A percentile compares a stretch with the other conserved stretches of the same genome.
Evolutionary conservation across 306 rosid species (phyloP).

Genomic region (Begonia loranthoides): DNA sequence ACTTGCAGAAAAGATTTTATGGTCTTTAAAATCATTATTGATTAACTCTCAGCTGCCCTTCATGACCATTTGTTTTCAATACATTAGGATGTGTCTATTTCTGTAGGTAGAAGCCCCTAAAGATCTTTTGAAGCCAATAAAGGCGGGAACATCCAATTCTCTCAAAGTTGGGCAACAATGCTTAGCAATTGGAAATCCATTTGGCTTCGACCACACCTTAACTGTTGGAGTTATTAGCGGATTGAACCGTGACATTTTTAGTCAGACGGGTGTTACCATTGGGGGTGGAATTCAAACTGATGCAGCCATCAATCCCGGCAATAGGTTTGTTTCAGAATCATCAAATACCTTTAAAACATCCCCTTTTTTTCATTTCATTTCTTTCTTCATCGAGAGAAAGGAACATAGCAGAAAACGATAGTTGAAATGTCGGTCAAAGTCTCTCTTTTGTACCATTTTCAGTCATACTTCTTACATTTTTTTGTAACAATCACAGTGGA

Average conservation of each 20-base stretch:
- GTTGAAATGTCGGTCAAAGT: background rate
- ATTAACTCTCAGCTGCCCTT: background rate
- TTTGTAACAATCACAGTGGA: constrained; percentile 44
- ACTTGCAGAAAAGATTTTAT: no score
- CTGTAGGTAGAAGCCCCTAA: constrained; percentile 72
- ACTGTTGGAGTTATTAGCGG: constrained; percentile 96
- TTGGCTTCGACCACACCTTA: constrained; percentile 96
- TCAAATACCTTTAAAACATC: constrained; percentile 1
- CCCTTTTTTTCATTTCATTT: constrained; percentile 2
- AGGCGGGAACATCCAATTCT: constrained; percentile 58
- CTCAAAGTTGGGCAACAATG: constrained; percentile 91
- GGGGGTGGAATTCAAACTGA: constrained; percentile 97
- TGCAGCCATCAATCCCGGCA: constrained; percentile 95
- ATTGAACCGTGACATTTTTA: constrained; percentile 71
- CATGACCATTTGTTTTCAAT: background rate
- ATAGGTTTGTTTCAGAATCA: constrained; percentile 39
- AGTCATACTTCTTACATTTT: constrained; percentile 15
- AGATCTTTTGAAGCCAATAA: constrained; percentile 68
- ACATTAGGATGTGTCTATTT: constrained; percentile 3
- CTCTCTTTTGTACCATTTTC: background rate
- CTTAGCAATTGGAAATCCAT: constrained; percentile 96
- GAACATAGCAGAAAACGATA: background rate
- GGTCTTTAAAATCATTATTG: no score
- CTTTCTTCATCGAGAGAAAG: constrained; percentile 3
- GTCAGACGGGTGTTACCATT: constrained; percentile 90